Evolutionary conservation across 495 filamentous ascomycete genomes (phyloP).

Genomic region (Monascus purpureus): DNA sequence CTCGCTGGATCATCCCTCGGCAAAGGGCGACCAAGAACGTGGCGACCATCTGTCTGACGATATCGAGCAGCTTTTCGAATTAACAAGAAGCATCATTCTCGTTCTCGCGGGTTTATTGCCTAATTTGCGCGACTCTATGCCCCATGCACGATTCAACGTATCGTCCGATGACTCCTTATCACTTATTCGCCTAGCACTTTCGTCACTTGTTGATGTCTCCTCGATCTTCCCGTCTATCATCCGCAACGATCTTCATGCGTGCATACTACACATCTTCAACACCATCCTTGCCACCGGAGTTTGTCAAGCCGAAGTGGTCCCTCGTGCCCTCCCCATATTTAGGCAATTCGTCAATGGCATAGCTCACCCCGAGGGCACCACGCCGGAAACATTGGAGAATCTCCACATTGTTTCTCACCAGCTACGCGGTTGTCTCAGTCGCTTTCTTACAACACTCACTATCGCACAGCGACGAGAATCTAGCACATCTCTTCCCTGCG

Average conservation of each 20-base stretch:
- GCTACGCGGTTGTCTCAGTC: conserved; percentile 59
- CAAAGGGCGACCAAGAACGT: conserved; percentile 52
- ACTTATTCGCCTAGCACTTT: conserved; percentile 65
- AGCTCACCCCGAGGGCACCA: conserved; percentile 28
- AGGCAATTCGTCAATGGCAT: conserved; percentile 76
- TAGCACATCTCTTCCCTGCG: conserved; percentile 68
- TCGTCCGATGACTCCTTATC: conserved; percentile 64
- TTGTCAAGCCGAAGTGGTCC: conserved; percentile 79
- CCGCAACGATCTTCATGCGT: conserved; percentile 89
- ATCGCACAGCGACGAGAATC: conserved; percentile 73
- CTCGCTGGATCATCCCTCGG: conserved; percentile 80
- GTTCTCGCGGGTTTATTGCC: conserved; percentile 79
- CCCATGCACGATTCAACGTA: conserved; percentile 47
- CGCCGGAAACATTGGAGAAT: conserved; percentile 17
- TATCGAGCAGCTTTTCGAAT: conserved; percentile 94
- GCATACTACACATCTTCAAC: conserved; percentile 90
- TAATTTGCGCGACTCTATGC: conserved; percentile 65
- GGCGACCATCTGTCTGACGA: conserved; percentile 78
- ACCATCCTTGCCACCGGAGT: conserved; percentile 77
- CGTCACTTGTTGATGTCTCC: conserved; percentile 82
- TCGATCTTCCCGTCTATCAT: conserved; percentile 94
- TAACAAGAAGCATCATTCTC: conserved; percentile 88
- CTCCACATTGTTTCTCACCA: conserved; percentile 32
- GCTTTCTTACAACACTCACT: conserved; percentile 67
- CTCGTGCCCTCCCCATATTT: conserved; percentile 81